Evolutionary conservation across 2,329 filamentous ascomycete genomes (phyloP), one percentile per base, ranked within the genome.

Genomic region (Ophiosphaerella narmari): DNA sequence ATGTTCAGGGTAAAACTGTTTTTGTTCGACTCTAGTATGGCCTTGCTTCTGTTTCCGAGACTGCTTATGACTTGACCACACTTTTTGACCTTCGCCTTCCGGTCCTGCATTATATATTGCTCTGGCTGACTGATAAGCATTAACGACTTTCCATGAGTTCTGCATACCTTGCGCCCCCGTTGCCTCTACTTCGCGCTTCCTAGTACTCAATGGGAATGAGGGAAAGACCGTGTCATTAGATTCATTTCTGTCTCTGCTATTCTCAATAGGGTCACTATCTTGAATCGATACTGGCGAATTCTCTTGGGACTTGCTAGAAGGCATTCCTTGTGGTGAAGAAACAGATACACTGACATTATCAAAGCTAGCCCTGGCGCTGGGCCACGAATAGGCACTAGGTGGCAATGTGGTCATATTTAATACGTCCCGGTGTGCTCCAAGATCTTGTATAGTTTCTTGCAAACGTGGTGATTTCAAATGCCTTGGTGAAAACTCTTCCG

Each of bases 1-100:
- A 14, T 12, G 43, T 16, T 40, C 44, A n/a, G 12, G n/a, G 5
- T 21, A 8, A 14, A 24, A 14, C 18, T 12, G n/a, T n/a, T 16
- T 16, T 14, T 41, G 14, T 9, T 34, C n/a, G 9, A 23, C 7
- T 9, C 6, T 18, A 21, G 9, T 23, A 7, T 34, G 14, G 7
- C 16, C 40, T 23, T 51, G 26, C 9, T 47, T 54, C 39, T 46
- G 50, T 14, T 55, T 58, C 2, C 55, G 50, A 31, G 40, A 39
- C 31, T 37, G 39, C 40, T 52, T 54, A 7, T 63, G 52, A 11
- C 50, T 52, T 39, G 46, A 50, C 62, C 62, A 65, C 12, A 65
- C 37, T 14, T 61, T 49, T 21, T 67, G 59, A 4, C 60, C 60
- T 55, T 70, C 67, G n/a, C 64, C 64, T 43, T 61, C 33, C 12